Evolutionary conservation across 1,284 basidiomycete species (phyloP).

Genomic region (Dichomitus squalens): DNA sequence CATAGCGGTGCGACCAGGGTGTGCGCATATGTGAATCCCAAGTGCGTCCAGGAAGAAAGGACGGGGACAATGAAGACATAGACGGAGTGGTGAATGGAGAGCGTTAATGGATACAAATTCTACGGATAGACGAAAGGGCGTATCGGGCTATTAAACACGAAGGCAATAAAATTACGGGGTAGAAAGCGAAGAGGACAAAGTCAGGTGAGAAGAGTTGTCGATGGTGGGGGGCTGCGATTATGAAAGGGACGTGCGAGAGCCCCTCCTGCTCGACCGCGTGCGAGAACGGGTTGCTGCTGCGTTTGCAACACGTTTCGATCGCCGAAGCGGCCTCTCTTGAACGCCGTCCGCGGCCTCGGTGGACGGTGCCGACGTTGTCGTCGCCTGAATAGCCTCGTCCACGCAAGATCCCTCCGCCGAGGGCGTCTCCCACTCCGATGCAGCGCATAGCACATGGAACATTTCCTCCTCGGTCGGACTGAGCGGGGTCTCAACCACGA

Average conservation of each 20-base stretch:
- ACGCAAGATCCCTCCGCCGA: slow-evolving; percentile 7
- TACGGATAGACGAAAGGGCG: slow-evolving; percentile 17
- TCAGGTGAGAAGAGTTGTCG: slow-evolving; percentile 16
- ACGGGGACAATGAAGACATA: slow-evolving; percentile 5
- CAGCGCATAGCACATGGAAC: slow-evolving; percentile 61
- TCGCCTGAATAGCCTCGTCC: not conserved
- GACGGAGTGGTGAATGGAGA: not conserved
- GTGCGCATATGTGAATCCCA: not conserved
- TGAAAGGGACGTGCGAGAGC: slow-evolving; percentile 36
- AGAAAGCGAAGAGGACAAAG: slow-evolving; percentile 7
- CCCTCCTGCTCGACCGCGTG: slow-evolving; percentile 37
- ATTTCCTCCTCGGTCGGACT: slow-evolving; percentile 72
- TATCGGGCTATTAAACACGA: slow-evolving; percentile 21
- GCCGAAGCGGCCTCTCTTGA: slow-evolving; percentile 45
- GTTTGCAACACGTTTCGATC: slow-evolving; percentile 69
- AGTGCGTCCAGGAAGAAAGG: slow-evolving; percentile 5
- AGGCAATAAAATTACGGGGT: slow-evolving; percentile 32
- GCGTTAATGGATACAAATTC: slow-evolving; percentile 28
- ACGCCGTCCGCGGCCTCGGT: slow-evolving; percentile 11
- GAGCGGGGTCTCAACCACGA: slow-evolving; percentile 48
- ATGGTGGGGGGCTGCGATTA: slow-evolving; percentile 27
- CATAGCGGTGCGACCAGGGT: not conserved
- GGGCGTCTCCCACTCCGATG: slow-evolving; percentile 53
- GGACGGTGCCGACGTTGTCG: not conserved
- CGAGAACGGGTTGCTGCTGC: slow-evolving; percentile 50